Percentiles rank a stretch among this genome's conserved stretches.
These are phyloP conservation scores for Taphrina wiesneri DNA, from an alignment of 1,139 yeast genomes.

Conservation along the genomic window DNA sequence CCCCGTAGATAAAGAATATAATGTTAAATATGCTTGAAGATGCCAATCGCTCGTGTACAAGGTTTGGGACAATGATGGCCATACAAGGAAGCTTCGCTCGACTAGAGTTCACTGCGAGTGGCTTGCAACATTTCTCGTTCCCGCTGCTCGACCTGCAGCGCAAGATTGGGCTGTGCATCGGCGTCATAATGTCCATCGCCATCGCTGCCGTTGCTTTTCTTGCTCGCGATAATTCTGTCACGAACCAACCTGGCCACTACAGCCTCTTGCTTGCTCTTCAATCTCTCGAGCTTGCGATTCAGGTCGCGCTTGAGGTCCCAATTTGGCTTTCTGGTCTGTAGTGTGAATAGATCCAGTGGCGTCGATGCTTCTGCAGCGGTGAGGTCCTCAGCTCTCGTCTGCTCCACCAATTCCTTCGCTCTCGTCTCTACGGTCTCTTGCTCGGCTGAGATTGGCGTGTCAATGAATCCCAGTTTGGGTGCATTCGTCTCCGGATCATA, in stretches of 20 bases:
- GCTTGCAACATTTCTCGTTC: background rate
- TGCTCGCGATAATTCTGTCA: conserved; percentile 42
- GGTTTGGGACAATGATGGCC: background rate
- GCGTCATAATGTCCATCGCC: background rate
- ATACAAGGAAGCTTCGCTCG: background rate
- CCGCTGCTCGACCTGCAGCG: conserved; percentile 6
- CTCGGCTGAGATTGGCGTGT: conserved; percentile 44
- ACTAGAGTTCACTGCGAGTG: background rate
- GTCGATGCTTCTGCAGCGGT: conserved; percentile 7
- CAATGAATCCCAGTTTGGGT: conserved; percentile 46
- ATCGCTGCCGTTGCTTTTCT: background rate
- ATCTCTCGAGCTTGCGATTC: conserved; percentile 46
- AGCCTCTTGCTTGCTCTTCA: conserved; percentile 47
- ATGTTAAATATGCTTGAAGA: background rate
- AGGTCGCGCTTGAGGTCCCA: conserved; percentile 51
- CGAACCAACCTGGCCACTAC: conserved; percentile 50
- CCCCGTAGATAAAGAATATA: background rate
- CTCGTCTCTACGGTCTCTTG: conserved; percentile 43
- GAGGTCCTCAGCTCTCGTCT: conserved; percentile 37
- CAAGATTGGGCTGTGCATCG: background rate
- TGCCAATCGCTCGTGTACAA: background rate
- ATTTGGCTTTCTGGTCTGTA: conserved; percentile 46
- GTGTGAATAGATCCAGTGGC: conserved; percentile 37
- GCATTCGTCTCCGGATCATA: conserved; percentile 46
- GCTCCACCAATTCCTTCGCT: conserved; percentile 38